Conservation (phyloP, 2,329 filamentous ascomycete genomes). For the Xylariaceae sp. region DNA sequence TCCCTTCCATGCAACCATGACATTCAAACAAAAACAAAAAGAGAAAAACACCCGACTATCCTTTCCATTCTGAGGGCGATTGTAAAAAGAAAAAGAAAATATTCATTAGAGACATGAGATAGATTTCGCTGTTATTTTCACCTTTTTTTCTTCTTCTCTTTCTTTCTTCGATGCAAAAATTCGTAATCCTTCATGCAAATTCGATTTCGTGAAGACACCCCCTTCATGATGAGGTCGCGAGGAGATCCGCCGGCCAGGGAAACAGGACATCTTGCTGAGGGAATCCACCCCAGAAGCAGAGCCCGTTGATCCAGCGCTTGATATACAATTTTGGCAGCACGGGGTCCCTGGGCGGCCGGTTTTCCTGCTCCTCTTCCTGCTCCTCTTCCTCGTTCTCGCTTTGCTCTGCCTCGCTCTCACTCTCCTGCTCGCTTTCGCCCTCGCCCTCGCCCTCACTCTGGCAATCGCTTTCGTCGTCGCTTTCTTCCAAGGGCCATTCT, state of each 20-base stretch:
- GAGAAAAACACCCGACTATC: background rate
- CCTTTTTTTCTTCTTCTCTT: background rate
- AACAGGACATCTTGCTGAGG: constrained; percentile 24
- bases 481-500: constrained; percentile 18
- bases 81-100: background rate
- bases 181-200: background rate
- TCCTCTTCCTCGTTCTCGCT: background rate
- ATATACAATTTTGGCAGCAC: constrained; percentile 25
- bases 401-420: background rate
- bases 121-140: background rate
- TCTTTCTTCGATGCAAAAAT: background rate
- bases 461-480: background rate
- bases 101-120: background rate
- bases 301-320: constrained; percentile 30
- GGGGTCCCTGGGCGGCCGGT: background rate
- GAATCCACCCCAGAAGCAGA: constrained; percentile 24
- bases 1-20: background rate
- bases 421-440: background rate
- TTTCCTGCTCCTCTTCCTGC: background rate
- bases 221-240: constrained; percentile 8
- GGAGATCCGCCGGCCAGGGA: constrained; percentile 27
- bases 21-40: background rate
- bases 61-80: background rate
- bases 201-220: too few species aligned
- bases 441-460: background rate